phyloP scores from a whole-genome alignment of 1,284 basidiomycete genomes.

The Malassezia psittaci region DNA sequence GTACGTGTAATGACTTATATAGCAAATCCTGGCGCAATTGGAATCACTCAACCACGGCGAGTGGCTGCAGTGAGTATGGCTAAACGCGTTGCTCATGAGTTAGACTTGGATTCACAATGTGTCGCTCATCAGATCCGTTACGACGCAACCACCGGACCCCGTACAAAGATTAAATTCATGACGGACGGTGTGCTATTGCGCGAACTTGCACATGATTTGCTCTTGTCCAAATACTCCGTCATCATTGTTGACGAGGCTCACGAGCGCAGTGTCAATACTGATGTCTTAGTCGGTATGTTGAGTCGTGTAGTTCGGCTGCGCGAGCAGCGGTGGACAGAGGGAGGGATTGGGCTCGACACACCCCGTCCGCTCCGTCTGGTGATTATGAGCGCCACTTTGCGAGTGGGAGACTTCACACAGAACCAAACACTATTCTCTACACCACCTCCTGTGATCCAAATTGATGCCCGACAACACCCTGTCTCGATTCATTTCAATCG shows the following conservation, averaged over 20 bases:
- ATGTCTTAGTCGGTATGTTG: slow-evolving; percentile 89
- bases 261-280: slow-evolving; percentile 94
- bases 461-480: slow-evolving; percentile 82
- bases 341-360: slow-evolving; percentile 13
- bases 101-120: slow-evolving; percentile 65
- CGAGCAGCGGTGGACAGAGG: slow-evolving; percentile 48
- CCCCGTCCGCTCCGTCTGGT: slow-evolving; percentile 72
- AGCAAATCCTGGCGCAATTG: slow-evolving; percentile 97
- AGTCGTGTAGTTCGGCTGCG: slow-evolving; percentile 80
- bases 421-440: slow-evolving; percentile 71
- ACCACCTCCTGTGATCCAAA: slow-evolving; percentile 79
- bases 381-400: slow-evolving; percentile 97
- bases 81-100: slow-evolving; percentile 74
- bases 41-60: slow-evolving; percentile 90
- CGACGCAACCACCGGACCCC: slow-evolving; percentile 77
- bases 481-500: slow-evolving; percentile 91
- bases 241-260: slow-evolving; percentile 94
- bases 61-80: slow-evolving; percentile 97
- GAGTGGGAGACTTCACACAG: slow-evolving; percentile 81
- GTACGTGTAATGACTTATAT: slow-evolving; percentile 48
- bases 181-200: slow-evolving; percentile 93
- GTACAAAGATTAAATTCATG: slow-evolving; percentile 97
- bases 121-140: slow-evolving; percentile 97
- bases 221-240: slow-evolving; percentile 75
- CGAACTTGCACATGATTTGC: slow-evolving; percentile 81